Evolutionary conservation across 768 basidiomycete genomes (phyloP).

Genomic region (Baorangia bicolor): DNA sequence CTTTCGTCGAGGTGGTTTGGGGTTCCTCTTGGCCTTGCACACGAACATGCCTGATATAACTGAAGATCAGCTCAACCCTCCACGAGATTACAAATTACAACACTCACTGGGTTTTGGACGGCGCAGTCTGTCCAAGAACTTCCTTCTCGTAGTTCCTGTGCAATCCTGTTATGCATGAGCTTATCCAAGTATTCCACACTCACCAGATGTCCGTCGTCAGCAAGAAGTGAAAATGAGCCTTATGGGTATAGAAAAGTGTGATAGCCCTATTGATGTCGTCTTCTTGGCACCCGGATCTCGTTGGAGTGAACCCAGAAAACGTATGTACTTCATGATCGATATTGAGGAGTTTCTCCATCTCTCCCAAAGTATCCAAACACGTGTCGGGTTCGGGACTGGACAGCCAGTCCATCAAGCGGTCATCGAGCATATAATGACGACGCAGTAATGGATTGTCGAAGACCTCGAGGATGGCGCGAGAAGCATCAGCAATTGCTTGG

Average conservation of each 20-base stretch:
- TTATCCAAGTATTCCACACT: neutral
- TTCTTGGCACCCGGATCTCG: neutral
- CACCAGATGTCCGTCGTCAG: conserved; percentile 13
- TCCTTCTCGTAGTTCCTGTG: conserved; percentile 1
- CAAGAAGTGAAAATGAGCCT: conserved; percentile 9
- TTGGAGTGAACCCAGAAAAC: neutral
- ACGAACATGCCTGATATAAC: neutral
- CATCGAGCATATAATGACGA: conserved; percentile 3
- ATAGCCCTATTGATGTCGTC: neutral
- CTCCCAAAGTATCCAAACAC: conserved; percentile 1
- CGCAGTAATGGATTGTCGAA: neutral
- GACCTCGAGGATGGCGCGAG: conserved; percentile 3
- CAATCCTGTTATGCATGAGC: neutral
- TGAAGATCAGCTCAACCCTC: neutral
- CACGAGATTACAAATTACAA: fast-evolving
- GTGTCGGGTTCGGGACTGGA: neutral
- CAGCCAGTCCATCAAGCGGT: conserved; percentile 5
- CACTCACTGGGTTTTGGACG: neutral
- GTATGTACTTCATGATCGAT: neutral
- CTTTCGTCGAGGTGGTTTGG: neutral
- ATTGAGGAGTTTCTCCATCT: neutral
- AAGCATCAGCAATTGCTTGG: conserved; percentile 3
- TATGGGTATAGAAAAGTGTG: neutral
- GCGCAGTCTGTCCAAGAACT: no score
- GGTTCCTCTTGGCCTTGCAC: neutral